Conservation (phyloP, 2,329 filamentous ascomycete species). For the Paraconiothyrium brasiliense region DNA sequence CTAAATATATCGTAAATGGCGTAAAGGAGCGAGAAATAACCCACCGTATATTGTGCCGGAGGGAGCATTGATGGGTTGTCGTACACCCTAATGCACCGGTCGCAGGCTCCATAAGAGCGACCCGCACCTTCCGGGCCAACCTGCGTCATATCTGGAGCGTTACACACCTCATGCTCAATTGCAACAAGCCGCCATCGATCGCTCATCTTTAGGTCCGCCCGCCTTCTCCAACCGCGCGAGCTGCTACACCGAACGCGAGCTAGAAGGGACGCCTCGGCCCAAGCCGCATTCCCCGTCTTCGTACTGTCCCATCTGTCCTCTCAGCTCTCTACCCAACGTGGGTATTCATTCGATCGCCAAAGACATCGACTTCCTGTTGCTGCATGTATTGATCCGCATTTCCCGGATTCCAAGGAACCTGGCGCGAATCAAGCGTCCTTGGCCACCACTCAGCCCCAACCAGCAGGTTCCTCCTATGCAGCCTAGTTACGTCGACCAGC, state of each 20-base stretch:
- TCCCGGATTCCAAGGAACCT: constrained; percentile 15
- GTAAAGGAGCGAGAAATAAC: background rate
- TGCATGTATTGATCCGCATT: constrained; percentile 20
- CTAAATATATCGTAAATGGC: constrained; percentile 1
- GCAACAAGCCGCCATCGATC: background rate
- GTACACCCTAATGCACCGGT: background rate
- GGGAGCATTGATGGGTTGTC: background rate
- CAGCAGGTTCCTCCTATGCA: constrained; percentile 24
- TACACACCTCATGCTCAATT: constrained; percentile 1
- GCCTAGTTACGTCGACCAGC: constrained; percentile 30
- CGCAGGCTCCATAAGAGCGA: constrained; percentile 4
- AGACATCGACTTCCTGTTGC: background rate
- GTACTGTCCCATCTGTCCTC: constrained; percentile 11
- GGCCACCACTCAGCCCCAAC: constrained; percentile 24
- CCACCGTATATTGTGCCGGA: background rate
- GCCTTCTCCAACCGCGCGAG: constrained; percentile 6
- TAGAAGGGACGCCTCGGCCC: constrained; percentile 11
- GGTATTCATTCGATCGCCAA: background rate
- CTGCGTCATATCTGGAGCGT: constrained; percentile 8
- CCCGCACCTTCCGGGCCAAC: background rate
- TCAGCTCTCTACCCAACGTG: background rate
- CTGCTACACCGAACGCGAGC: background rate
- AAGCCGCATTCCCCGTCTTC: constrained; percentile 9
- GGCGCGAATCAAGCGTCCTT: constrained; percentile 30
- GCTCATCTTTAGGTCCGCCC: constrained; percentile 5